Evolutionary conservation across 2,329 filamentous ascomycete species (phyloP).

Genomic region (Ceratocystiopsis minuta): DNA sequence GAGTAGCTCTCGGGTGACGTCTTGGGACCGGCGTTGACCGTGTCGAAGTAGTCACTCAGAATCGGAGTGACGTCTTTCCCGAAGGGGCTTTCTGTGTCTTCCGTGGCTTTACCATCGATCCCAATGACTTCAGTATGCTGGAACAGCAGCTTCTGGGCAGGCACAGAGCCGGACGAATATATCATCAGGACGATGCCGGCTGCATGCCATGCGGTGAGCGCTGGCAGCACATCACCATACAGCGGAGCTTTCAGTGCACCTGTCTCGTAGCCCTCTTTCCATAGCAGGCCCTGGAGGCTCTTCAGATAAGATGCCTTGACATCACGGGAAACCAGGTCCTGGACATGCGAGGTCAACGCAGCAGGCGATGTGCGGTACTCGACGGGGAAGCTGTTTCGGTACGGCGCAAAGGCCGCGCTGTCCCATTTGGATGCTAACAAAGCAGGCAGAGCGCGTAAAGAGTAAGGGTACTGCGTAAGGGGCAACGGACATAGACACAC

Average conservation of each 20-base stretch:
- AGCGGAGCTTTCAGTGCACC: constrained; percentile 55
- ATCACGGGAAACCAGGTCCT: constrained; percentile 52
- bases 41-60: constrained; percentile 58
- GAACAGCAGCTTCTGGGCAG: constrained; percentile 68
- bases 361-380: constrained; percentile 40
- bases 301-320: constrained; percentile 65
- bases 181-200: constrained; percentile 46
- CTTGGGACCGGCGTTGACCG: constrained; percentile 63
- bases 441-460: constrained; percentile 44
- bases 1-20: constrained; percentile 47
- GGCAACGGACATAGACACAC: too few relatives aligned
- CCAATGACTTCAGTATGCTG: constrained; percentile 29
- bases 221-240: constrained; percentile 54
- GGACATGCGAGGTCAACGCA: constrained; percentile 47
- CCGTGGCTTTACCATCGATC: too few relatives aligned
- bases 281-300: constrained; percentile 62
- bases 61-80: constrained; percentile 36
- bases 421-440: constrained; percentile 52
- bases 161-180: constrained; percentile 66
- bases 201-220: constrained; percentile 39
- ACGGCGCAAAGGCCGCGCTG: constrained; percentile 41
- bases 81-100: too few relatives aligned
- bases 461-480: constrained; percentile 52
- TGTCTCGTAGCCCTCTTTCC: constrained; percentile 53
- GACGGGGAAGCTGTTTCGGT: constrained; percentile 52